phyloP scores from a whole-genome alignment of 2,329 filamentous ascomycete species.

The Magnaporthiopsis poae region DNA sequence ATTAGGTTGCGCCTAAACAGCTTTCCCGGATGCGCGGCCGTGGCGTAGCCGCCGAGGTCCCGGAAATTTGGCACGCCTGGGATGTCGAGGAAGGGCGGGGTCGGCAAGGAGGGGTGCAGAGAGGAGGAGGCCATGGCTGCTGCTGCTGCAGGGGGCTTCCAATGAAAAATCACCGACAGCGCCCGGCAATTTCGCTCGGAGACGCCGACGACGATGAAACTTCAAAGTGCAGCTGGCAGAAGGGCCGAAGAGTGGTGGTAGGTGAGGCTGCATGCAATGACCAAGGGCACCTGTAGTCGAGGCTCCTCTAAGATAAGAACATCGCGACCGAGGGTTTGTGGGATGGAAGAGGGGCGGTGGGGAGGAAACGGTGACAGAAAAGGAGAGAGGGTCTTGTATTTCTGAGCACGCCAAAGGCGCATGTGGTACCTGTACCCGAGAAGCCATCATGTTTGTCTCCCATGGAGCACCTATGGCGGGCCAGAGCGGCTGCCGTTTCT shows the following conservation, averaged over 20 bases:
- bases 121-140: neutral
- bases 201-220: neutral
- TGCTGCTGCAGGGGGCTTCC: neutral
- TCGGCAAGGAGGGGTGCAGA: conserved; percentile 14
- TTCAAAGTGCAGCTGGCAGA: neutral
- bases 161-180: neutral
- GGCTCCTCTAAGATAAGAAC: neutral
- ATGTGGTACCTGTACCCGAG: too few species aligned
- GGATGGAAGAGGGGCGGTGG: neutral
- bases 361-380: too few species aligned
- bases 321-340: too few species aligned
- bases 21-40: conserved; percentile 16
- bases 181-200: neutral
- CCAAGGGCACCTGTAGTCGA: neutral
- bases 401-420: too few species aligned
- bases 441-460: too few species aligned
- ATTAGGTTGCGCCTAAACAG: conserved; percentile 27
- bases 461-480: too few species aligned
- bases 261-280: neutral
- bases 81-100: conserved; percentile 40
- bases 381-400: too few species aligned
- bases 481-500: too few species aligned
- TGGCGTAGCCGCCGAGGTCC: conserved; percentile 52
- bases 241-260: neutral
- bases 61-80: conserved; percentile 58